phyloP scores from a whole-genome alignment of 176 grass and related monocot species.

The Musa troglodytarum region DNA sequence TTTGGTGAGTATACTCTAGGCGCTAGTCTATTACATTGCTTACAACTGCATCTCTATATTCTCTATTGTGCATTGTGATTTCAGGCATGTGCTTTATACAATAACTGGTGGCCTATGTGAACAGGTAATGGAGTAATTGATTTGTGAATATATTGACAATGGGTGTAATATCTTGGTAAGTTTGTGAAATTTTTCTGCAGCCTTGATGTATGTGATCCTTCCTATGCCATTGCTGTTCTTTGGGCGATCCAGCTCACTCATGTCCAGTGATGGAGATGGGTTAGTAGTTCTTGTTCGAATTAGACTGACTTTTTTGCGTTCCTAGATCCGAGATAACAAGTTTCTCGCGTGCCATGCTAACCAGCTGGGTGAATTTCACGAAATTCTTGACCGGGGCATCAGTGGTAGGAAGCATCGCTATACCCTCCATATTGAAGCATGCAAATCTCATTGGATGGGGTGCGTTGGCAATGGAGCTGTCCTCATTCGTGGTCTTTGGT shows the following conservation, averaged over 20 bases:
- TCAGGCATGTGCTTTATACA: slow-evolving; percentile 81
- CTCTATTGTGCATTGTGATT: slow-evolving; percentile 2
- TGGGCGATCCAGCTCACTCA: slow-evolving; percentile 38
- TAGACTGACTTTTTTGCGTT: background rate
- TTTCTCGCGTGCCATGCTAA: background rate
- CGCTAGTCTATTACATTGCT: background rate
- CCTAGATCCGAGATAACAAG: background rate
- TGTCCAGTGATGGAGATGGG: slow-evolving; percentile 49
- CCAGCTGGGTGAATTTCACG: slow-evolving; percentile 85
- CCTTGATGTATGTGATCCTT: slow-evolving; percentile 80
- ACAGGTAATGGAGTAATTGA: slow-evolving; percentile 40
- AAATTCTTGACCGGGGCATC: slow-evolving; percentile 88
- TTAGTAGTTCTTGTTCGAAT: slow-evolving; percentile 23
- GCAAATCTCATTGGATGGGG: slow-evolving; percentile 80
- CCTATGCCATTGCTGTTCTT: slow-evolving; percentile 93
- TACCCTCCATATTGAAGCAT: slow-evolving; percentile 82
- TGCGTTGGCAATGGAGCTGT: slow-evolving; percentile 78
- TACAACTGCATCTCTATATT: background rate
- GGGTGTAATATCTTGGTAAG: background rate
- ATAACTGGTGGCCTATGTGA: slow-evolving; percentile 99
- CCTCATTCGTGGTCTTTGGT: slow-evolving; percentile 72
- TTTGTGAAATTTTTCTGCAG: slow-evolving; percentile 36
- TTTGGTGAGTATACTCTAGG: slow-evolving; percentile 31
- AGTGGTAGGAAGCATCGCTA: slow-evolving; percentile 78
- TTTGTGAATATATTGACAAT: background rate